Conservation (phyloP, 352 stramenopile species). For the Pythium guiyangense region DNA sequence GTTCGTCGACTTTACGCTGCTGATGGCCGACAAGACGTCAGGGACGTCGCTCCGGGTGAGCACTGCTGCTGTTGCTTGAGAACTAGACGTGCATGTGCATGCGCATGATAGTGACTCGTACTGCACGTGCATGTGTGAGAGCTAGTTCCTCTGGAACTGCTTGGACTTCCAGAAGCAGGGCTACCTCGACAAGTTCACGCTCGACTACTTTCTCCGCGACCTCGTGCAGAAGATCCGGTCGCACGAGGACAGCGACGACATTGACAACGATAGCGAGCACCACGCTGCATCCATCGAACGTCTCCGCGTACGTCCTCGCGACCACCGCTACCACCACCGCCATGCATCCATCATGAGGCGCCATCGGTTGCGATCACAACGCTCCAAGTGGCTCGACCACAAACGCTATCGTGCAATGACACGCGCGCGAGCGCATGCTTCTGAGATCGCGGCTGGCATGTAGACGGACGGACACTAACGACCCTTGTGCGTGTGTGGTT, state of each 20-base stretch:
- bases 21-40: conserved; percentile 38
- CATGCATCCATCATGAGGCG: background rate
- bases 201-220: conserved; percentile 62
- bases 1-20: conserved; percentile 59
- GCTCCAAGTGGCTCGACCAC: background rate
- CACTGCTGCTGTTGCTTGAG: background rate
- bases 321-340: too few species aligned
- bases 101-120: background rate
- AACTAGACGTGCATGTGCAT: background rate
- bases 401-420: background rate
- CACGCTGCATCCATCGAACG: conserved; percentile 18
- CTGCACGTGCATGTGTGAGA: background rate
- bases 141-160: conserved; percentile 63
- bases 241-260: conserved; percentile 21
- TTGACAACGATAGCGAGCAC: conserved; percentile 18
- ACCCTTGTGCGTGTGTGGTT: background rate
- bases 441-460: background rate
- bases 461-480: background rate
- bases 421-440: background rate
- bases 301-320: conserved; percentile 28
- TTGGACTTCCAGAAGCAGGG: conserved; percentile 66
- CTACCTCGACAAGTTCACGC: conserved; percentile 50
- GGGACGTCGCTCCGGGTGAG: conserved; percentile 35
- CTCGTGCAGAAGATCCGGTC: conserved; percentile 38
- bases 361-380: too few species aligned